A percentile compares a stretch with the other conserved stretches of the same genome.
phyloP scores from a whole-genome alignment of 2,329 filamentous ascomycete genomes.

The Allantophomopsis cytisporea region DNA sequence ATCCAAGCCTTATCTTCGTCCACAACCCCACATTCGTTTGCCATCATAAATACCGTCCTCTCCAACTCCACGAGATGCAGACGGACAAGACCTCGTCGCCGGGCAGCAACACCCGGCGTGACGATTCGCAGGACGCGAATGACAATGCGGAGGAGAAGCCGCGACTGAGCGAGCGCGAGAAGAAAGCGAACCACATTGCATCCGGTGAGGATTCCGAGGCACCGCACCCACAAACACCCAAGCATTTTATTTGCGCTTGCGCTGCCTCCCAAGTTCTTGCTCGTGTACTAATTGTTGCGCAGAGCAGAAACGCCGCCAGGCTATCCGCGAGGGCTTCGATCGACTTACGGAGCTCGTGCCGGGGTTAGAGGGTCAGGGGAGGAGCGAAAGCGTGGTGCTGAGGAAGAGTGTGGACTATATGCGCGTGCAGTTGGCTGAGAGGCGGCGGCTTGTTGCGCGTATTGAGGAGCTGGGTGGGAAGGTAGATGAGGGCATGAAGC shows the following conservation, averaged over 20 bases:
- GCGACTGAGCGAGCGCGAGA: constrained; percentile 54
- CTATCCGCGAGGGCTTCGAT: constrained; percentile 56
- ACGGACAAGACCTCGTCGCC: background rate
- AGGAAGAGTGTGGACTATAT: constrained; percentile 42
- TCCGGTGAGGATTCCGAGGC: constrained; percentile 22
- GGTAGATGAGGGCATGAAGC: constrained; percentile 20
- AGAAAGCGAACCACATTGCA: constrained; percentile 62
- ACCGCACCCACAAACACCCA: background rate
- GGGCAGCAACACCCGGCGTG: background rate
- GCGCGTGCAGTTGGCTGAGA: constrained; percentile 32
- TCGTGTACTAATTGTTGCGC: background rate
- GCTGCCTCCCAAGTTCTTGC: background rate
- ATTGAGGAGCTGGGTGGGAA: constrained; percentile 35
- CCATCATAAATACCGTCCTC: too few relatives aligned
- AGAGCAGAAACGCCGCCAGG: constrained; percentile 34
- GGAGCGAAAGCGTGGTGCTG: constrained; percentile 56
- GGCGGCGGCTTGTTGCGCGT: constrained; percentile 30
- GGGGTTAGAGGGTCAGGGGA: constrained; percentile 51
- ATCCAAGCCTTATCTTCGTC: too few relatives aligned
- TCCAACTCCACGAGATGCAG: too few relatives aligned
- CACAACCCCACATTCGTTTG: too few relatives aligned
- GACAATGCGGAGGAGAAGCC: constrained; percentile 34
- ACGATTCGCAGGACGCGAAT: background rate
- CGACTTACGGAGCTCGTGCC: constrained; percentile 55
- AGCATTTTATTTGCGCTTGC: background rate